Evolutionary conservation across 2,329 filamentous ascomycete species (phyloP).

Genomic region (Akanthomyces lecanii): DNA sequence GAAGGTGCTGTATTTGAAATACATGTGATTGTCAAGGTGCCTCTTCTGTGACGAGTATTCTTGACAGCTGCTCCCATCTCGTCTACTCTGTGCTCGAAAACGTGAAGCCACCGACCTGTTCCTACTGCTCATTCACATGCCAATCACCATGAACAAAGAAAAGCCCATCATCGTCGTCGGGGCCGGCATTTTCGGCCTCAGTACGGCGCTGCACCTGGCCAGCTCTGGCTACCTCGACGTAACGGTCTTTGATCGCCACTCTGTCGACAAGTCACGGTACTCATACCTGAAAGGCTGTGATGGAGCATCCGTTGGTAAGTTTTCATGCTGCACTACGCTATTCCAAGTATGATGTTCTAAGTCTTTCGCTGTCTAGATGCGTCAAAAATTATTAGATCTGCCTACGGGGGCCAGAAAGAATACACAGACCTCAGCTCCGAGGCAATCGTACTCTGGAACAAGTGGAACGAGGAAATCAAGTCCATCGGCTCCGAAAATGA

Average conservation of each 20-base stretch:
- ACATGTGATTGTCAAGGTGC: not conserved
- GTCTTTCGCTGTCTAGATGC: constrained; percentile 24
- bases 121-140: not conserved
- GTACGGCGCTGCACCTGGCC: constrained; percentile 31
- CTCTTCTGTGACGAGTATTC: not conserved
- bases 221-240: constrained; percentile 41
- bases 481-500: constrained; percentile 24
- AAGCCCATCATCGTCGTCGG: constrained; percentile 4
- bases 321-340: not conserved
- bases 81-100: no score
- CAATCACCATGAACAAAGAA: not conserved
- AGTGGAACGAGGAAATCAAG: constrained; percentile 42
- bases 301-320: constrained; percentile 38
- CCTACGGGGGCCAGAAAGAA: constrained; percentile 38
- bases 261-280: constrained; percentile 37
- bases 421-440: constrained; percentile 44
- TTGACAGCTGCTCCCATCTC: not conserved
- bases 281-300: constrained; percentile 39
- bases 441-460: constrained; percentile 38
- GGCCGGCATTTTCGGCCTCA: constrained; percentile 28
- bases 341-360: not conserved
- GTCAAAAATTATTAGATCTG: constrained; percentile 36
- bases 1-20: not conserved
- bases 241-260: constrained; percentile 45
- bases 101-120: not conserved